Percentiles rank a stretch among this genome's conserved stretches.
These are phyloP conservation scores for Gracilaria domingensis DNA, from an alignment of 23 red algal species.

Conservation along the genomic window DNA sequence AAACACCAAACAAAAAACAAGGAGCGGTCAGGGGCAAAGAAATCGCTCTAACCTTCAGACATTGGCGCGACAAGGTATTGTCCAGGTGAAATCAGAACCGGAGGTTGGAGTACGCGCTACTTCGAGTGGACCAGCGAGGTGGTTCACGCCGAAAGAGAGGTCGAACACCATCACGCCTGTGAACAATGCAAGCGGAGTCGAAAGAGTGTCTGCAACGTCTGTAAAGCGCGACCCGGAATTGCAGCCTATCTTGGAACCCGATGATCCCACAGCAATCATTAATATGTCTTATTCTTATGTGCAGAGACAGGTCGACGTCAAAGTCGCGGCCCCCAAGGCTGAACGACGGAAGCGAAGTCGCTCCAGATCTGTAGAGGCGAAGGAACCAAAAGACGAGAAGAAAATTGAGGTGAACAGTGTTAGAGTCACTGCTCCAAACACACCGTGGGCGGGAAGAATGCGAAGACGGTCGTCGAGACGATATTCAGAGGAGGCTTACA, in stretches of 20 bases:
- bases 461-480: neutral
- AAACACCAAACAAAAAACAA: neutral
- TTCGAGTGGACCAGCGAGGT: too few species aligned
- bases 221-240: neutral
- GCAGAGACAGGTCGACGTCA: neutral
- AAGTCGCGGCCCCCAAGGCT: neutral
- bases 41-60: neutral
- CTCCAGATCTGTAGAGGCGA: neutral
- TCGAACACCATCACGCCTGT: neutral
- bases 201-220: neutral
- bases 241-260: neutral
- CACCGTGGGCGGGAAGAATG: constrained; percentile 37
- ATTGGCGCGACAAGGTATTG: neutral
- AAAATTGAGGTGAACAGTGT: neutral
- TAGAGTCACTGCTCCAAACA: neutral
- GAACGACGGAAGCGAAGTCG: neutral
- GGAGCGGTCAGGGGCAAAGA: neutral
- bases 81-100: neutral
- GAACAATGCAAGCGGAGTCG: neutral
- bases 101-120: too few species aligned
- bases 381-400: constrained; percentile 3
- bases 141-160: neutral
- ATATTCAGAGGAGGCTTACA: neutral
- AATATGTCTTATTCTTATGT: neutral
- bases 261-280: neutral